These are phyloP conservation scores for Penicillium carneum DNA, from an alignment of 2,329 filamentous ascomycete species.

Conservation along the genomic window DNA sequence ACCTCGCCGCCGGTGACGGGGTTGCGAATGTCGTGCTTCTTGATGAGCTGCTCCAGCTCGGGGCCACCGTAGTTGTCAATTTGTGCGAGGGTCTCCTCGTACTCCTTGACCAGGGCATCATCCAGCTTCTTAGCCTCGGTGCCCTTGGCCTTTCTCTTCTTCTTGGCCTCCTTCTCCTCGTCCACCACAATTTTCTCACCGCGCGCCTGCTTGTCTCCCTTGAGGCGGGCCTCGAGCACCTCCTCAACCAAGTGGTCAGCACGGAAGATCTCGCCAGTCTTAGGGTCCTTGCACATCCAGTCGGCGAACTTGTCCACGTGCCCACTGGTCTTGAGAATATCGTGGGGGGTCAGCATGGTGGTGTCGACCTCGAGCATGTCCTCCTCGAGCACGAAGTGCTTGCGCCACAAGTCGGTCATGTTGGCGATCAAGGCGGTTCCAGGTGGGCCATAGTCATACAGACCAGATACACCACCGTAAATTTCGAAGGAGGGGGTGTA, in stretches of 20 bases:
- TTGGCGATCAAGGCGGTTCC: slow-evolving; percentile 86
- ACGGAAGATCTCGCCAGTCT: slow-evolving; percentile 94
- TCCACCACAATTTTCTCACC: slow-evolving; percentile 73
- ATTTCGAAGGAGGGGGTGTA: slow-evolving; percentile 96
- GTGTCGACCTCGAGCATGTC: slow-evolving; percentile 96
- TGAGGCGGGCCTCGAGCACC: slow-evolving; percentile 83
- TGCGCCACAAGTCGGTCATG: slow-evolving; percentile 87
- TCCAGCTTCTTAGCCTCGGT: slow-evolving; percentile 83
- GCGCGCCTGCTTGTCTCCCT: slow-evolving; percentile 90
- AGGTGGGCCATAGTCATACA: slow-evolving; percentile 92
- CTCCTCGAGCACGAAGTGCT: slow-evolving; percentile 91
- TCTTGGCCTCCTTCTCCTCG: slow-evolving; percentile 82
- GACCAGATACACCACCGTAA: slow-evolving; percentile 85
- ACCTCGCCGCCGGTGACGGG: slow-evolving; percentile 79
- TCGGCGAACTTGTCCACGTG: slow-evolving; percentile 98
- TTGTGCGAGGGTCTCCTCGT: slow-evolving; percentile 87
- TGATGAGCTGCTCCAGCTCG: slow-evolving; percentile 85
- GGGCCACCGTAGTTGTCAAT: slow-evolving; percentile 94
- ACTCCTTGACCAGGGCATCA: slow-evolving; percentile 84
- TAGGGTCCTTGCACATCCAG: slow-evolving; percentile 99
- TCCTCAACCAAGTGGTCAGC: slow-evolving; percentile 97
- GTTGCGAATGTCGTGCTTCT: slow-evolving; percentile 89
- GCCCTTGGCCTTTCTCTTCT: slow-evolving; percentile 84
- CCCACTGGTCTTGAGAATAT: slow-evolving; percentile 92
- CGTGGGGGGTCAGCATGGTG: slow-evolving; percentile 89